These are phyloP conservation scores for Halophytophthora polymorphica DNA, from an alignment of 352 stramenopile species.

Conservation along the genomic window DNA sequence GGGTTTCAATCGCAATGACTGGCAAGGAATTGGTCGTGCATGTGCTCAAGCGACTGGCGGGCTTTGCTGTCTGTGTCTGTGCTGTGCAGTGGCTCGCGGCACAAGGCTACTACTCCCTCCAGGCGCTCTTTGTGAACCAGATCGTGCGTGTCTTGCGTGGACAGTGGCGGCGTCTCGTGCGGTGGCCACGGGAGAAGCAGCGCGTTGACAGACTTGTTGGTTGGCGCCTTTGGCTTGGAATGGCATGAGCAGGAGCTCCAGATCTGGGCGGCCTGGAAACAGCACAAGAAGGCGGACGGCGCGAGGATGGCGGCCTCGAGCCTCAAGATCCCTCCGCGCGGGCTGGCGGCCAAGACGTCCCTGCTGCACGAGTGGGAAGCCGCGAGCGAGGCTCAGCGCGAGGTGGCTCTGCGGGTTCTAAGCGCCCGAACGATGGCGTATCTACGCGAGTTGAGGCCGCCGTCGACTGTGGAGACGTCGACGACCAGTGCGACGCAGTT, in stretches of 20 bases:
- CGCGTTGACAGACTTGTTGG: background rate
- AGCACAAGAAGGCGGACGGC: slow-evolving; percentile 22
- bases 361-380: slow-evolving; percentile 46
- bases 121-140: slow-evolving; percentile 69
- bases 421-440: slow-evolving; percentile 16
- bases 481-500: slow-evolving; percentile 3
- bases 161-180: background rate
- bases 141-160: slow-evolving; percentile 43
- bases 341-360: slow-evolving; percentile 48
- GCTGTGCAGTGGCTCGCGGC: slow-evolving; percentile 50
- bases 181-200: background rate
- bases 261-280: slow-evolving; percentile 59
- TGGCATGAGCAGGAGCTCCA: slow-evolving; percentile 53
- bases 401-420: slow-evolving; percentile 19
- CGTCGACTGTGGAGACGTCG: slow-evolving; percentile 1
- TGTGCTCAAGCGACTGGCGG: background rate
- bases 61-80: background rate
- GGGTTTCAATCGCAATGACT: no score
- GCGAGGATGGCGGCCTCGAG: background rate
- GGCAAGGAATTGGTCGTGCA: slow-evolving; percentile 4
- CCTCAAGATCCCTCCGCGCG: slow-evolving; percentile 39
- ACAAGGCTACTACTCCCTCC: slow-evolving; percentile 61
- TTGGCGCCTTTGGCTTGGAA: background rate
- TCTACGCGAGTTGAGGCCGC: slow-evolving; percentile 16
- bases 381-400: slow-evolving; percentile 13